A percentile compares a stretch with the other conserved stretches of the same genome.
Conservation (phyloP, 2,329 filamentous ascomycete genomes). For the Fusarium sp. region DNA sequence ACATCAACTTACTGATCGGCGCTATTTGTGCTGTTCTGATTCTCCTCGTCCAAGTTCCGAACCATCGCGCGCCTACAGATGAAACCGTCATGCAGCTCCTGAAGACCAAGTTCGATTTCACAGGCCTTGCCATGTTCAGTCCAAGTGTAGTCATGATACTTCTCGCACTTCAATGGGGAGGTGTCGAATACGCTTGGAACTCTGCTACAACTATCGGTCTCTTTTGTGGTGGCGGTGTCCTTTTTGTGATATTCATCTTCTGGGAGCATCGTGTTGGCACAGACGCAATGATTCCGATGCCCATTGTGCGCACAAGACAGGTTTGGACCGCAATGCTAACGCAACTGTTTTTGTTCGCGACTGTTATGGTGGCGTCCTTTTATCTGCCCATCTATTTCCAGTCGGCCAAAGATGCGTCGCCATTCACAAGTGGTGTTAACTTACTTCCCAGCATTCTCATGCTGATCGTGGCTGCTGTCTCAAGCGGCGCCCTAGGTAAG, state of each 20-base stretch:
- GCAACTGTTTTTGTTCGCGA: constrained; percentile 56
- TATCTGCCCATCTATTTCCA: constrained; percentile 66
- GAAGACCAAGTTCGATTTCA: constrained; percentile 55
- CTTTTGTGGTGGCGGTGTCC: constrained; percentile 55
- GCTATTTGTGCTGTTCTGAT: constrained; percentile 50
- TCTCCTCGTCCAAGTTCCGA: constrained; percentile 51
- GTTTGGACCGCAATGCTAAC: constrained; percentile 57
- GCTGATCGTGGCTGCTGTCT: constrained; percentile 41
- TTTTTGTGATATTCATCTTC: constrained; percentile 56
- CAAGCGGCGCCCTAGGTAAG: constrained; percentile 40
- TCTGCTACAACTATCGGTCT: constrained; percentile 58
- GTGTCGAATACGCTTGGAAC: constrained; percentile 59
- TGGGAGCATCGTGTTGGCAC: constrained; percentile 59
- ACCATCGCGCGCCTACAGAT: constrained; percentile 37
- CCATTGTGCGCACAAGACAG: constrained; percentile 56
- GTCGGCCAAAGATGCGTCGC: constrained; percentile 53
- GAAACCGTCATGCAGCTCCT: constrained; percentile 31
- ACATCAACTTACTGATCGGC: constrained; percentile 60
- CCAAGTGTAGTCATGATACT: constrained; percentile 61
- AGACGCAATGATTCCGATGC: constrained; percentile 61
- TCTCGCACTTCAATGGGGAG: constrained; percentile 65
- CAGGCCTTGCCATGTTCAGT: constrained; percentile 57
- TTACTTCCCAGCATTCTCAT: constrained; percentile 46
- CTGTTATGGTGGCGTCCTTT: constrained; percentile 59
- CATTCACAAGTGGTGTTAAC: constrained; percentile 46